phyloP scores from a whole-genome alignment of 2,329 filamentous ascomycete species.

The Apiospora marii region DNA sequence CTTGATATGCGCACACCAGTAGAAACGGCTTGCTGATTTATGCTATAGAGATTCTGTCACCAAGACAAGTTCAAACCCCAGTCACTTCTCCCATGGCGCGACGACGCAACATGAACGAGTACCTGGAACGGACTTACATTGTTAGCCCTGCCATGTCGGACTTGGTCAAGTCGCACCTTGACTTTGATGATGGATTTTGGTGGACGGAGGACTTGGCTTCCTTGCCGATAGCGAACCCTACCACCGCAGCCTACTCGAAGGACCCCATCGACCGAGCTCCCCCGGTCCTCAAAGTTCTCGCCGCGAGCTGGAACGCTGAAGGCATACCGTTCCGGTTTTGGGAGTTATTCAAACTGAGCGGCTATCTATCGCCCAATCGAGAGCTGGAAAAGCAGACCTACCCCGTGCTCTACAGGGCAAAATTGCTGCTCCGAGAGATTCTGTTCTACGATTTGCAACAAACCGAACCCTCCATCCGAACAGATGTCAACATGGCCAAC shows the following conservation, averaged over 20 bases:
- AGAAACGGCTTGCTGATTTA: not conserved
- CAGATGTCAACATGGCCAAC: slow-evolving; percentile 45
- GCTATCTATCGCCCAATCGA: slow-evolving; percentile 56
- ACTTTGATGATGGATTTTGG: slow-evolving; percentile 66
- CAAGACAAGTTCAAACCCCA: slow-evolving; percentile 58
- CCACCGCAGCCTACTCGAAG: slow-evolving; percentile 47
- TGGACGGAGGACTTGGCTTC: slow-evolving; percentile 60
- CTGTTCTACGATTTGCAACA: slow-evolving; percentile 63
- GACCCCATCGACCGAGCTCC: slow-evolving; percentile 52
- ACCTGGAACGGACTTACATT: slow-evolving; percentile 55
- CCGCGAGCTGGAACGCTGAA: slow-evolving; percentile 59
- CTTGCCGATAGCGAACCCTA: slow-evolving; percentile 48
- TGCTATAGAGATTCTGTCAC: slow-evolving; percentile 53
- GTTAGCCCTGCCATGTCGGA: slow-evolving; percentile 48
- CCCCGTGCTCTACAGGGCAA: slow-evolving; percentile 61
- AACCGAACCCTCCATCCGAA: slow-evolving; percentile 53
- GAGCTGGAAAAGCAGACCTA: slow-evolving; percentile 57
- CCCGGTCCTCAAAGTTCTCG: slow-evolving; percentile 58
- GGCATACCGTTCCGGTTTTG: slow-evolving; percentile 60
- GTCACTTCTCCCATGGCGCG: slow-evolving; percentile 58
- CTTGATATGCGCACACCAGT: slow-evolving; percentile 17
- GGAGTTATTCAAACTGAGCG: slow-evolving; percentile 59
- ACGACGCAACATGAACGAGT: slow-evolving; percentile 60
- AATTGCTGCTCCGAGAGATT: slow-evolving; percentile 63
- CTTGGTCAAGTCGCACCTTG: slow-evolving; percentile 54